Percentiles rank a stretch among this genome's conserved stretches.
These are phyloP conservation scores for Seiridium cupressi DNA, from an alignment of 2,329 filamentous ascomycete genomes.

Conservation along the genomic window DNA sequence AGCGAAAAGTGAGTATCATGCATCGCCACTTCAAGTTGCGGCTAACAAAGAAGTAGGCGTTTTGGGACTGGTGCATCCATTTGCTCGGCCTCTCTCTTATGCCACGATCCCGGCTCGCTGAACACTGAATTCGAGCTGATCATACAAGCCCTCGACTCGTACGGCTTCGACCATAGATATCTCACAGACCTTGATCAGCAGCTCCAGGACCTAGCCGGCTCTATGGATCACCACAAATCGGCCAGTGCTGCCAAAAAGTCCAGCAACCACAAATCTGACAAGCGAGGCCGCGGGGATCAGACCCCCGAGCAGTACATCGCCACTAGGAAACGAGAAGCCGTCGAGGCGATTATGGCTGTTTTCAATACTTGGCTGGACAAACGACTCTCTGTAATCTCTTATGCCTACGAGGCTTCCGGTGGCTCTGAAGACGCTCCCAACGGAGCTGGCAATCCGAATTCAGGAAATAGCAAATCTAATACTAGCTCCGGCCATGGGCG, in stretches of 20 bases:
- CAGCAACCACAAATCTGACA: slow-evolving; percentile 20
- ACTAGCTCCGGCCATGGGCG: slow-evolving; percentile 14
- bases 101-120: neutral
- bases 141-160: neutral
- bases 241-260: slow-evolving; percentile 20
- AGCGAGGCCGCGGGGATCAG: slow-evolving; percentile 16
- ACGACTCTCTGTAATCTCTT: slow-evolving; percentile 24
- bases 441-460: slow-evolving; percentile 4
- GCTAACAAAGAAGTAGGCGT: neutral
- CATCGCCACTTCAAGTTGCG: too few relatives aligned
- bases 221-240: slow-evolving; percentile 25
- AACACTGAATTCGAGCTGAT: neutral
- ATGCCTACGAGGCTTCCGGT: slow-evolving; percentile 23
- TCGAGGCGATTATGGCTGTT: slow-evolving; percentile 23
- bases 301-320: slow-evolving; percentile 26
- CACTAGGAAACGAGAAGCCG: slow-evolving; percentile 20
- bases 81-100: neutral
- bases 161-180: neutral
- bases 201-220: slow-evolving; percentile 14
- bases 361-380: slow-evolving; percentile 29
- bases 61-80: neutral
- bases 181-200: neutral
- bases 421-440: slow-evolving; percentile 14
- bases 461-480: slow-evolving; percentile 13
- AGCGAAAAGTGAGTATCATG: neutral